Evolutionary conservation across 1,284 basidiomycete species (phyloP).

Genomic region (Termitomyces sp.): DNA sequence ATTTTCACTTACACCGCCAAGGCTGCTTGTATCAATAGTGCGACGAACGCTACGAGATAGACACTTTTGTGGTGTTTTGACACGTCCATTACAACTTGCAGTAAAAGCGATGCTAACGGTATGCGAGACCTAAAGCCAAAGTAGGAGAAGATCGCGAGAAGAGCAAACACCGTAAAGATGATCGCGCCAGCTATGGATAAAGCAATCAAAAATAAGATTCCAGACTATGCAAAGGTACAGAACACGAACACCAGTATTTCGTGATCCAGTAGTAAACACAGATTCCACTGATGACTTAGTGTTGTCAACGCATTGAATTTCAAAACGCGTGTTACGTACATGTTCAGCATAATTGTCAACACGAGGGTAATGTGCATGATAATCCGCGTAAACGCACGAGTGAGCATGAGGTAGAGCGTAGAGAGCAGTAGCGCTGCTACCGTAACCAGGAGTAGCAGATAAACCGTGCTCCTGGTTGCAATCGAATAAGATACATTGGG

Average conservation of each 20-base stretch:
- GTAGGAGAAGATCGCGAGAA: conserved; percentile 61
- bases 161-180: conserved; percentile 68
- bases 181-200: conserved; percentile 58
- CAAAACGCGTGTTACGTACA: conserved; percentile 40
- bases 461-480: conserved; percentile 49
- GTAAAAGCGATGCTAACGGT: conserved; percentile 71
- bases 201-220: conserved; percentile 16
- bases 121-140: conserved; percentile 69
- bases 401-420: conserved; percentile 67
- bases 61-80: conserved; percentile 80
- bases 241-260: conserved; percentile 63
- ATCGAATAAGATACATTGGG: conserved; percentile 9
- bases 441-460: conserved; percentile 61
- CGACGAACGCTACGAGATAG: conserved; percentile 72
- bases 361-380: conserved; percentile 82
- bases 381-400: conserved; percentile 69
- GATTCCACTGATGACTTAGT: conserved; percentile 40
- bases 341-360: conserved; percentile 66
- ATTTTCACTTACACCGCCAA: conserved; percentile 54
- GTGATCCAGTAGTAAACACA: conserved; percentile 77
- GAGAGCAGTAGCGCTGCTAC: conserved; percentile 56
- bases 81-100: conserved; percentile 81
- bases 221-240: not conserved
- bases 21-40: conserved; percentile 67
- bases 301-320: conserved; percentile 1